Evolutionary conservation across 2,329 filamentous ascomycete species (phyloP), one percentile per base, ranked within the genome.

Genomic region (Sclerotinia trifoliorum): DNA sequence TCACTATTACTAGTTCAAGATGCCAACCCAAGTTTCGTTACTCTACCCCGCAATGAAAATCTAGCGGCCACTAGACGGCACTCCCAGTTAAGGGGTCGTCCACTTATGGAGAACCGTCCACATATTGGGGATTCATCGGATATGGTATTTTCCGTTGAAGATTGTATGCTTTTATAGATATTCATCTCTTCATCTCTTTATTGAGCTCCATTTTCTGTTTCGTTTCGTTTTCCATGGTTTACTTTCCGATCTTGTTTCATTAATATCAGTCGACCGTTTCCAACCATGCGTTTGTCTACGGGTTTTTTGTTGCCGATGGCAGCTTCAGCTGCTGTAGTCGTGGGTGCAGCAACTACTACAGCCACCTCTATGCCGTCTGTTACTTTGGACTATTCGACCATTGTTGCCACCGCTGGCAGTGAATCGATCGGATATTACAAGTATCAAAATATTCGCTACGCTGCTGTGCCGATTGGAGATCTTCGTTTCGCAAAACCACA

Each of bases 381-480:
- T 46, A 70, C 65, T n/a, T 69, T 71, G 24, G 68, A 71, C 32
- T 71, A 71, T 51, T 56, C 55, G 5, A 70, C 68, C 15, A 52
- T 71, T 44, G 51, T 63, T 26, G 60, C 70, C 5, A 57, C 66
- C 15, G 70, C 68, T 11, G 70, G 65, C 26, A 71, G 67, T 62
- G 65, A 49, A 11, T 65, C 61, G 10, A 48, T 69, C 5, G 69
- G 69, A 4, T 69, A 71, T 48, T 71, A 70, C 35, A 62, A 62
- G 60, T 62, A 77, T 54, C 77, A 79, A 67, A 79, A 79, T 61
- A 78, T 79, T 55, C 73, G 78, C 15, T 80, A 76, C 64, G 78
- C 77, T 3, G 74, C 77, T 3, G 73, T 77, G 7, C 77, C 79
- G 3, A 76, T 75, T 2, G 78, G 78, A 1, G 69, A 77, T 48